These are phyloP conservation scores for Limtongia smithiae DNA, from an alignment of 805 yeast species.

Conservation along the genomic window DNA sequence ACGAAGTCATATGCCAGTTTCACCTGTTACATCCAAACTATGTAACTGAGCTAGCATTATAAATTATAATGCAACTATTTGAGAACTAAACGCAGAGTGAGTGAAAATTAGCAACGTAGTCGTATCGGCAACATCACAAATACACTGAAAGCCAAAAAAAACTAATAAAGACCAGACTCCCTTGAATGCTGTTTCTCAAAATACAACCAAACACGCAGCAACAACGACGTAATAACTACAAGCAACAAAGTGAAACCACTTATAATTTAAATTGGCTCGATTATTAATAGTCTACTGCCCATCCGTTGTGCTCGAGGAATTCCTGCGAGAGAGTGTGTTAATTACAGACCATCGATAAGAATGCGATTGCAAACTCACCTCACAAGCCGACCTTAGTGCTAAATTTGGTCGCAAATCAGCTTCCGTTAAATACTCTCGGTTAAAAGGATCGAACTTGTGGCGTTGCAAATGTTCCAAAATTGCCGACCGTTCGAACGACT, in stretches of 20 bases:
- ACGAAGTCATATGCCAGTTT: too few species aligned
- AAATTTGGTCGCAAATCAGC: conserved; percentile 43
- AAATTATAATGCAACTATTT: too few species aligned
- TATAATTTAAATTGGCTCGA: background rate
- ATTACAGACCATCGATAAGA: background rate
- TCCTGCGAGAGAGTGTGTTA: conserved; percentile 2
- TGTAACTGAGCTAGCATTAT: too few species aligned
- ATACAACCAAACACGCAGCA: background rate
- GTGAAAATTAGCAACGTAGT: too few species aligned
- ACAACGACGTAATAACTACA: background rate
- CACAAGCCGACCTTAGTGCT: conserved; percentile 42
- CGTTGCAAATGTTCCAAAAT: conserved; percentile 40
- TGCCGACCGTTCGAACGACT: conserved; percentile 43
- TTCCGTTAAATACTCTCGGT: conserved; percentile 39
- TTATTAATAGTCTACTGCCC: conserved; percentile 30
- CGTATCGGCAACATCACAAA: too few species aligned
- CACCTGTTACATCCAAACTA: too few species aligned
- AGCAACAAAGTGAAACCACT: background rate
- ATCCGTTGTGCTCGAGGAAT: conserved; percentile 30
- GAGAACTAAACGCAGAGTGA: too few species aligned
- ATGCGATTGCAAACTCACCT: conserved; percentile 17
- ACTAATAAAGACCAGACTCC: too few species aligned
- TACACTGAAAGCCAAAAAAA: too few species aligned
- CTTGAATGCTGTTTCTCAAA: too few species aligned
- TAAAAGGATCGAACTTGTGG: conserved; percentile 43